A percentile compares a stretch with the other conserved stretches of the same genome.
phyloP scores from a whole-genome alignment of 1,284 basidiomycete genomes.

The Somion occarium region DNA sequence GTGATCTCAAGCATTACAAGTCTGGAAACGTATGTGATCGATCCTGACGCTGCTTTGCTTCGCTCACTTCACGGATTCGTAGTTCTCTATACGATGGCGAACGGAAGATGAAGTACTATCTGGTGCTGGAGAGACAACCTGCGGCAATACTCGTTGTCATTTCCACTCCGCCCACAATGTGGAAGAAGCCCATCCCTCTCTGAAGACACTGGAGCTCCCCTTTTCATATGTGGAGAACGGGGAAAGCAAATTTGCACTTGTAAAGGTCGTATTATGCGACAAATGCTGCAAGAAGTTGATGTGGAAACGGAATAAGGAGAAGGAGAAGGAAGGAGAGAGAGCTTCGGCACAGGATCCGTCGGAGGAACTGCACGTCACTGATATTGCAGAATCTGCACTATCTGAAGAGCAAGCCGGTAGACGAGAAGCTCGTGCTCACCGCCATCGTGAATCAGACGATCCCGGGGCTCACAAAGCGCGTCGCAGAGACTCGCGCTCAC shows the following conservation, averaged over 20 bases:
- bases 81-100: slow-evolving; percentile 89
- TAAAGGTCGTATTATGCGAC: slow-evolving; percentile 83
- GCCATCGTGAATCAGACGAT: too few relatives aligned
- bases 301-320: slow-evolving; percentile 77
- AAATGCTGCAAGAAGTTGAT: slow-evolving; percentile 79
- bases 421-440: too few relatives aligned
- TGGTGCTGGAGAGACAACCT: slow-evolving; percentile 80
- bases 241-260: slow-evolving; percentile 71
- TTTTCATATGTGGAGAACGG: slow-evolving; percentile 84
- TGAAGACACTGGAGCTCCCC: slow-evolving; percentile 78
- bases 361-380: too few relatives aligned
- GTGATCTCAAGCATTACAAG: slow-evolving; percentile 93
- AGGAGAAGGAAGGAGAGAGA: slow-evolving; percentile 27
- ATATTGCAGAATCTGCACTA: too few relatives aligned
- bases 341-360: too few relatives aligned
- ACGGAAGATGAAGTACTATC: slow-evolving; percentile 85
- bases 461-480: too few relatives aligned
- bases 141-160: slow-evolving; percentile 81
- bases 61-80: not conserved
- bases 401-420: too few relatives aligned
- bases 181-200: slow-evolving; percentile 27
- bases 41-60: not conserved
- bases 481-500: too few relatives aligned
- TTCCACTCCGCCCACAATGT: slow-evolving; percentile 44
- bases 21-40: slow-evolving; percentile 64